phyloP scores from a whole-genome alignment of 768 basidiomycete species.

The Austroboletus eburneus region DNA sequence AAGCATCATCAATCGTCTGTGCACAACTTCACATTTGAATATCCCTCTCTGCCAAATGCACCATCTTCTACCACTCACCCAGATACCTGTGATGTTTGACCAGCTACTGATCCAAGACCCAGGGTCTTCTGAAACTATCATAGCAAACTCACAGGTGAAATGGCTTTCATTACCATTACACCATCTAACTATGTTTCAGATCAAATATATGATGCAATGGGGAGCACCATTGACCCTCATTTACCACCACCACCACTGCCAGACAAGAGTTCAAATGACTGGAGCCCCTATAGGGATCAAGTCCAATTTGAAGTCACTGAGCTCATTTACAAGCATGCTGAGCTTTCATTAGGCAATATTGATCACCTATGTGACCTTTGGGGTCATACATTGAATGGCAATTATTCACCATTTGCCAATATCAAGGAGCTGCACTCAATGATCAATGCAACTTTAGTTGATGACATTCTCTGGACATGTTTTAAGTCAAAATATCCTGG shows the following conservation, averaged over 20 bases:
- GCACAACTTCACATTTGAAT: background rate
- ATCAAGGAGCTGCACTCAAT: background rate
- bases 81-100: too few relatives aligned
- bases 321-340: constrained; percentile 13
- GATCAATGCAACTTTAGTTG: constrained; percentile 33
- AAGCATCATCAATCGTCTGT: background rate
- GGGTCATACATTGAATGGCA: constrained; percentile 5
- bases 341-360: constrained; percentile 21
- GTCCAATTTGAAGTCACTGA: constrained; percentile 19
- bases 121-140: too few relatives aligned
- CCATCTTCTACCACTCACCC: too few relatives aligned
- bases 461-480: background rate
- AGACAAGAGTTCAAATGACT: constrained; percentile 5
- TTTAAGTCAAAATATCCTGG: constrained; percentile 35
- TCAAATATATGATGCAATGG: too few relatives aligned
- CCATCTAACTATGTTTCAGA: too few relatives aligned
- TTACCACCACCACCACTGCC: too few relatives aligned
- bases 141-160: too few relatives aligned
- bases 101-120: too few relatives aligned
- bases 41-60: too few relatives aligned
- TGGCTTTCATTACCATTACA: too few relatives aligned
- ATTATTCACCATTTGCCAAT: background rate
- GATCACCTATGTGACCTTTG: constrained; percentile 20
- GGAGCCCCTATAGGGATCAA: constrained; percentile 15
- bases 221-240: too few relatives aligned